Conservation (phyloP, 108 stramenopile genomes). For the Pseudonitzschia multiseries region DNA sequence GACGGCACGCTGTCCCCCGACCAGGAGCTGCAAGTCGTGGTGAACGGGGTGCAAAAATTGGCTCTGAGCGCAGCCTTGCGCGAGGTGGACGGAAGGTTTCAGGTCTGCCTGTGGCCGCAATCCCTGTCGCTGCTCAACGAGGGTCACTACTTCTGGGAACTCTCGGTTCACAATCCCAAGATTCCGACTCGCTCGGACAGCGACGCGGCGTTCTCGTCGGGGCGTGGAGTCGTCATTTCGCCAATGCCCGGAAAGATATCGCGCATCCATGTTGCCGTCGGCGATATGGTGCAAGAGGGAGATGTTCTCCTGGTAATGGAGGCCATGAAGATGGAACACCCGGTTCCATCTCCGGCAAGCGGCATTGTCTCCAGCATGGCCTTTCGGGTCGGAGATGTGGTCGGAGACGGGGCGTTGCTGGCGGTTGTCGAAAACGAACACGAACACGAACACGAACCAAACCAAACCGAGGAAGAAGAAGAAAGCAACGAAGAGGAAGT, state of each 20-base stretch:
- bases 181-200: neutral
- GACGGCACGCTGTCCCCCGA: conserved; percentile 19
- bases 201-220: conserved; percentile 2
- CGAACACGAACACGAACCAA: conserved; percentile 22
- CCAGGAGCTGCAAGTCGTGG: conserved; percentile 25
- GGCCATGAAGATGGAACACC: conserved; percentile 95
- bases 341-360: conserved; percentile 54
- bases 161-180: conserved; percentile 28
- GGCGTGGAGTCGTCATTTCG: conserved; percentile 38
- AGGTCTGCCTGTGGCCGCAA: conserved; percentile 52
- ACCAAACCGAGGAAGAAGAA: too few species aligned
- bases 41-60: conserved; percentile 26
- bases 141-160: conserved; percentile 20
- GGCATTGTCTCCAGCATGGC: conserved; percentile 47
- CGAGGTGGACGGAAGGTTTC: conserved; percentile 23
- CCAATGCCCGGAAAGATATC: conserved; percentile 91
- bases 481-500: neutral
- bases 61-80: conserved; percentile 12
- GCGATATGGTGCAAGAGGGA: conserved; percentile 63
- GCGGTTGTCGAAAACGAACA: conserved; percentile 45
- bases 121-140: neutral
- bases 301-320: conserved; percentile 80
- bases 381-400: conserved; percentile 54
- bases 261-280: conserved; percentile 50
- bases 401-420: conserved; percentile 57